phyloP scores from a whole-genome alignment of 768 basidiomycete species.

The Lanmaoa rubissima region DNA sequence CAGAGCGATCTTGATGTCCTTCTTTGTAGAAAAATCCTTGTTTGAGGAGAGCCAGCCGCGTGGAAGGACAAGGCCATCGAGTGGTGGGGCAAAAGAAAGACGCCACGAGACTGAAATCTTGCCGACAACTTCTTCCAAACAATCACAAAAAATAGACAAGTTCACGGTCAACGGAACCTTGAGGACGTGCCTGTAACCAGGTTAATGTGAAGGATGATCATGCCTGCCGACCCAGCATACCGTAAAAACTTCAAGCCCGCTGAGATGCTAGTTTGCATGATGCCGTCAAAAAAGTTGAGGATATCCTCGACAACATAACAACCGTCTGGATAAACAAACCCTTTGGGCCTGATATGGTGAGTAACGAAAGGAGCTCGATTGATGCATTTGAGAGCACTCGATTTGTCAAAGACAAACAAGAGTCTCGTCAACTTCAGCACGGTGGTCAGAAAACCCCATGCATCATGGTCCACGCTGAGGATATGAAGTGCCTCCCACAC shows the following conservation, averaged over 20 bases:
- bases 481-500: conserved; percentile 39
- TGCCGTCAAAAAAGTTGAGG: conserved; percentile 26
- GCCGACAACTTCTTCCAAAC: conserved; percentile 48
- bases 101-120: conserved; percentile 38
- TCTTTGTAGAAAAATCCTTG: conserved; percentile 13
- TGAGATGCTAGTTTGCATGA: conserved; percentile 20
- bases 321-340: conserved; percentile 13
- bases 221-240: conserved; percentile 31
- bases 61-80: conserved; percentile 53
- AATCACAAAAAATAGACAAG: conserved; percentile 47
- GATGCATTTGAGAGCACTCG: conserved; percentile 34
- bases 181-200: conserved; percentile 43
- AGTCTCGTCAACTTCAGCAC: conserved; percentile 39
- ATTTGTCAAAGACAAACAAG: conserved; percentile 37
- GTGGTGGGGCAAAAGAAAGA: conserved; percentile 12
- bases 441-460: conserved; percentile 37
- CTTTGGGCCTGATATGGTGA: background rate
- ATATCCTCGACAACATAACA: conserved; percentile 34
- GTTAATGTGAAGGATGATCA: background rate
- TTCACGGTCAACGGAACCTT: conserved; percentile 37
- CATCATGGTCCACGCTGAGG: conserved; percentile 19
- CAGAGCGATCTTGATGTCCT: conserved; percentile 7
- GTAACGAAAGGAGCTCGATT: conserved; percentile 29
- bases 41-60: conserved; percentile 45
- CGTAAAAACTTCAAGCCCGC: conserved; percentile 39